A percentile compares a stretch with the other conserved stretches of the same genome.
phyloP scores from a whole-genome alignment of 139 green algal species.

The Picochlorum costavermella region DNA sequence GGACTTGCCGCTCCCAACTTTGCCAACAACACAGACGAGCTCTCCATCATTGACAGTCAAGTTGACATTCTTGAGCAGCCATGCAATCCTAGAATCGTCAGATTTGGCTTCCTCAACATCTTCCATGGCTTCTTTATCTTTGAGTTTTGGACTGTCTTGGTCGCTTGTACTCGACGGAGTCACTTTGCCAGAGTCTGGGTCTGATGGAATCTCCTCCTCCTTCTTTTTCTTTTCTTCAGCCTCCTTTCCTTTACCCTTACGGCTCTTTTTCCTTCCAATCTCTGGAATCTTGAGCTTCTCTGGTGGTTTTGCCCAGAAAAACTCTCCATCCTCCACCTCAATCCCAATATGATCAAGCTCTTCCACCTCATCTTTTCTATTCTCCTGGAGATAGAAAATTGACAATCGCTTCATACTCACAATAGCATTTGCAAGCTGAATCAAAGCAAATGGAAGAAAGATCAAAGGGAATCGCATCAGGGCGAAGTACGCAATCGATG shows the following conservation, averaged over 20 bases:
- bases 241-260: slow-evolving; percentile 7
- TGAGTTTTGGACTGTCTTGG: neutral
- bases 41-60: slow-evolving; percentile 48
- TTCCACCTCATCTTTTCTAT: slow-evolving; percentile 34
- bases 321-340: slow-evolving; percentile 26
- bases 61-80: slow-evolving; percentile 49
- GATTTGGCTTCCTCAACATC: slow-evolving; percentile 2
- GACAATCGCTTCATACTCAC: slow-evolving; percentile 42
- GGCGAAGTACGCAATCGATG: slow-evolving; percentile 80
- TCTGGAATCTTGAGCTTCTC: slow-evolving; percentile 3
- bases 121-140: neutral
- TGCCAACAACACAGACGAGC: slow-evolving; percentile 69
- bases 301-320: slow-evolving; percentile 32
- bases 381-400: slow-evolving; percentile 43
- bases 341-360: slow-evolving; percentile 16
- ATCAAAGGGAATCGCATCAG: slow-evolving; percentile 89
- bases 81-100: slow-evolving; percentile 23
- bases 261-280: slow-evolving; percentile 17
- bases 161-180: neutral
- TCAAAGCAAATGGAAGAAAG: slow-evolving; percentile 73
- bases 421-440: slow-evolving; percentile 47
- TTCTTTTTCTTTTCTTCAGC: neutral
- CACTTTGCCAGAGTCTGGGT: neutral
- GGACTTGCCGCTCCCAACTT: slow-evolving; percentile 72
- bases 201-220: neutral